Evolutionary conservation across 108 stramenopile genomes (phyloP), one percentile per base, ranked within the genome.

Genomic region (Nitzschia putrida): DNA sequence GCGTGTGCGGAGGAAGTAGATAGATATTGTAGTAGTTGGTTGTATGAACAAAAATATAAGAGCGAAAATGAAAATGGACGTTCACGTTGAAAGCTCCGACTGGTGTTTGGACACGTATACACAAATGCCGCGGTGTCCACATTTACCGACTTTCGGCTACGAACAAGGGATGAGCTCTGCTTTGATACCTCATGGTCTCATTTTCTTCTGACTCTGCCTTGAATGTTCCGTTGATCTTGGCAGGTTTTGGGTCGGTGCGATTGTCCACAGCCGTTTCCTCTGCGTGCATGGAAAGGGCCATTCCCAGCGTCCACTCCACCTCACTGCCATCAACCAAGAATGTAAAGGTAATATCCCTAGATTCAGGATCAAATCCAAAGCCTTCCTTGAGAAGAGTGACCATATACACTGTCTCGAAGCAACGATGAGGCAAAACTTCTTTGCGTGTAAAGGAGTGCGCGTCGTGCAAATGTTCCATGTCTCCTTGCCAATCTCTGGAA

Each of bases 301-400:
- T 87, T 16, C 94, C 94, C 29, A 93, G 75, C 26, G 88, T 80
- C 94, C 94, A 95, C 71, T 95, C 94, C 23, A 93, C 94, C 60
- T 95, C 94, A 59, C 70, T 86, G 5, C 90, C 94, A 45, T 91
- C 92, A 1, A 95, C 88, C 58, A 88, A 71, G 42, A 89, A 91
- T 9, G 85, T 87, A 71, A 95, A 95, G 1, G 88, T 91, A 54
- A 95, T 91, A 64, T 92, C 90, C 56, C 92, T 66, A 10, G 89
- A 88, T 37, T 79, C 64, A 5, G 86, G 85, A 43, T 88, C 74
- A 49, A 95, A 95, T 11, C 94, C 94, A 79, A 89, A 95, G n/a
- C 92, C 94, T 80, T 95, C 88, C 47, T 90, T 66, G 10, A 95
- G 64, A 41, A 95, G 72, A 13, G 92, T 93, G 18, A 88, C 88